A percentile compares a stretch with the other conserved stretches of the same genome.
phyloP scores from a whole-genome alignment of 768 basidiomycete species.

The Fistulinella prunicolor region DNA sequence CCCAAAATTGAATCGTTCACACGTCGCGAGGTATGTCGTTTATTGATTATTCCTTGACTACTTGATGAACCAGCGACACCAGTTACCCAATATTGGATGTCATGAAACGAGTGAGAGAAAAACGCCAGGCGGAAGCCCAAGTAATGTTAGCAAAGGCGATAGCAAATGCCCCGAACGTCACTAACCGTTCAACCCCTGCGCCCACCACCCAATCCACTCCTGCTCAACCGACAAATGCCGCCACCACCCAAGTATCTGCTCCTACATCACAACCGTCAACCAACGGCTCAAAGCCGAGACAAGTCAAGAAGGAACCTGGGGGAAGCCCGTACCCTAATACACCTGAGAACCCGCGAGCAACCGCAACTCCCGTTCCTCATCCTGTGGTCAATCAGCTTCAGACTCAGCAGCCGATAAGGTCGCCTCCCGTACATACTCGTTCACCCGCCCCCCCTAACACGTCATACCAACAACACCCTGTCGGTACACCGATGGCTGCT shows the following conservation, averaged over 20 bases:
- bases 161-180: conserved; percentile 27
- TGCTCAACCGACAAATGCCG: conserved; percentile 33
- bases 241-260: conserved; percentile 25
- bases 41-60: neutral
- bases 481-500: conserved; percentile 18
- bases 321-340: conserved; percentile 26
- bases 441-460: conserved; percentile 23
- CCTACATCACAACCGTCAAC: conserved; percentile 29
- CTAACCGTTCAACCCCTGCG: conserved; percentile 22
- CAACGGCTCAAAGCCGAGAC: conserved; percentile 24
- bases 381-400: conserved; percentile 34
- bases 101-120: conserved; percentile 33
- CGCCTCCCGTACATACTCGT: conserved; percentile 28
- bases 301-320: conserved; percentile 30
- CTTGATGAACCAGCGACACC: conserved; percentile 1
- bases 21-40: conserved; percentile 46
- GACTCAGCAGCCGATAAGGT: conserved; percentile 25
- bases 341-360: conserved; percentile 29
- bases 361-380: conserved; percentile 32
- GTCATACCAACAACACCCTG: conserved; percentile 23
- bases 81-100: conserved; percentile 63
- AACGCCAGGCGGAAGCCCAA: conserved; percentile 25
- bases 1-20: conserved; percentile 47
- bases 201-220: conserved; percentile 34
- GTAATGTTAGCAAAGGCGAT: conserved; percentile 24